phyloP scores from a whole-genome alignment of 2,329 filamentous ascomycete genomes.

The Fusarium caatingaense region DNA sequence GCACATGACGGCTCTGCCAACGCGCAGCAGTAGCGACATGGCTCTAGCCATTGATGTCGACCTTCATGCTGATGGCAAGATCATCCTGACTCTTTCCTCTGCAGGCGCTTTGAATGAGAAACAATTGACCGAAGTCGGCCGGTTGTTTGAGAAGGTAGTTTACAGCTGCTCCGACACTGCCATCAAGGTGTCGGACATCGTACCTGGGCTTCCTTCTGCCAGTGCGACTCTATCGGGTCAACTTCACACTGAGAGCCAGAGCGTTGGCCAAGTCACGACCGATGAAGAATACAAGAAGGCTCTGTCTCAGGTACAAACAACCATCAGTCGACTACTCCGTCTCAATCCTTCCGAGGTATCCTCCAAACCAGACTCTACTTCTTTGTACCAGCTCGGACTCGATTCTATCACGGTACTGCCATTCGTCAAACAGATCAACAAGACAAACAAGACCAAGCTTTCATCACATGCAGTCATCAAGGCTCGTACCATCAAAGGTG shows the following conservation, averaged over 20 bases:
- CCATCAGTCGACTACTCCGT: background rate
- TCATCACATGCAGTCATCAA: slow-evolving; percentile 17
- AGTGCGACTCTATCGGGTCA: fast-evolving
- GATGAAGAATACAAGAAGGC: background rate
- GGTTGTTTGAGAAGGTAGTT: slow-evolving; percentile 6
- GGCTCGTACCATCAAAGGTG: slow-evolving; percentile 9
- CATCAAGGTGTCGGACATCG: background rate
- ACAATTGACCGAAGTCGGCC: background rate
- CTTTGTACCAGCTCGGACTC: slow-evolving; percentile 14
- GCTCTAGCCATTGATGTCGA: slow-evolving; percentile 23
- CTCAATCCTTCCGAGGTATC: background rate
- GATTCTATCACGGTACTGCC: slow-evolving; percentile 24
- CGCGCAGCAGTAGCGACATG: slow-evolving; percentile 18
- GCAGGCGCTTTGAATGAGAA: background rate
- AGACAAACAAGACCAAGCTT: slow-evolving; percentile 6
- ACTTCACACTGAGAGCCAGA: fast-evolving
- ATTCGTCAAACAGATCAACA: slow-evolving; percentile 23
- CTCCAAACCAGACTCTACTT: slow-evolving; percentile 5
- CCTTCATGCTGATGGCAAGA: slow-evolving; percentile 12
- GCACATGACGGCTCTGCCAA: slow-evolving; percentile 3
- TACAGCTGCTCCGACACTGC: slow-evolving; percentile 1
- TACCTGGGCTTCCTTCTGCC: background rate
- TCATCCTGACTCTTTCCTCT: slow-evolving; percentile 8
- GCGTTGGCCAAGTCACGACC: fast-evolving
- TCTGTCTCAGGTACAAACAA: background rate